Base-by-base conservation (phyloP, 352 stramenopile genomes). In the Phytophthora hibernalis region DNA sequence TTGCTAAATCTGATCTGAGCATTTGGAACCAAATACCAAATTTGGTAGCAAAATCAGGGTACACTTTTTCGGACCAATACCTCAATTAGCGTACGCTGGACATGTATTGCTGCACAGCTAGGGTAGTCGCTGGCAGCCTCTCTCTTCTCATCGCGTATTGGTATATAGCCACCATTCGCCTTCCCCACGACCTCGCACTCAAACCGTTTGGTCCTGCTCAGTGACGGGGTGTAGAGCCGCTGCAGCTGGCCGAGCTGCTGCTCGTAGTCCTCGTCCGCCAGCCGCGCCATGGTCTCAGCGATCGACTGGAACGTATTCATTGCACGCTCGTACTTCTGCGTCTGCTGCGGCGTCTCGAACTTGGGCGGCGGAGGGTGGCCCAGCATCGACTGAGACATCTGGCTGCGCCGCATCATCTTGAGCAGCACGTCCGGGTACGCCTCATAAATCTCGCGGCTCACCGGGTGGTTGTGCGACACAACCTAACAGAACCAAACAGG, bases 401-500 rank as follows among this genome's bases (percentile, higher is more conserved):
- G 85, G 45, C 82, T 94, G 56, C 83, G 83, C 20, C 85, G 83
- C 85, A 94, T 94, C 43, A 84, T 92, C 80, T 92, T 92, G 18
- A 92, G 74, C 54, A 94, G 54, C 64, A 94, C 84, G 54, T 94
- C 86, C 64, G 86, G 86, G 73, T 94, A 94, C 57, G 83, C 82
- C 62, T 92, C 86, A 64, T 94, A 94, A 61, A 93, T 92, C 59
- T 94, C 86, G 57, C 83, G 84, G 60, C 86, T 92, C 49, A 94
- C 87, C 15, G 86, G 84, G 60, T 94, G 86, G 60, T 94, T 94
- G 70, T 94, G 86, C 55, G 84, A 89, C 64, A 92, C 86, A 43
- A 94, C 86, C 85, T 94, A 53, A n/a, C 18, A 72, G 8, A 13
- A 38, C 40, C 11, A 72, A n/a, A n/a, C 6, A 45, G 0, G 11